These are phyloP conservation scores for Paralagenidium karlingii DNA, from an alignment of 352 stramenopile species.

Conservation along the genomic window DNA sequence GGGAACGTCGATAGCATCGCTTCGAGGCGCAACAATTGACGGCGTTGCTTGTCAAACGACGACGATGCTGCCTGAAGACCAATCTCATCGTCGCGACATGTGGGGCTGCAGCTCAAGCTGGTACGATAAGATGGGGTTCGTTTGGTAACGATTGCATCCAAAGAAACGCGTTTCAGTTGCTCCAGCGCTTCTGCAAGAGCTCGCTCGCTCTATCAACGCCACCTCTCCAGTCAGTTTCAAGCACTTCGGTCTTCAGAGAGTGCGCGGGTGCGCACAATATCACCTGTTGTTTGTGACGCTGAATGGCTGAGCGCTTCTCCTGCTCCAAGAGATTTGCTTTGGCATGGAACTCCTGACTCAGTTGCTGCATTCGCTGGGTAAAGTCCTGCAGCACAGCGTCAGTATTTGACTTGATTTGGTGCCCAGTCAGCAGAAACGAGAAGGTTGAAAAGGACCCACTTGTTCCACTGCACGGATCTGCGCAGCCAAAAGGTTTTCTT, in stretches of 20 bases:
- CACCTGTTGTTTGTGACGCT: constrained; percentile 23
- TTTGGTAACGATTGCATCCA: background rate
- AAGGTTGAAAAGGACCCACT: constrained; percentile 18
- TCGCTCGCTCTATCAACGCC: background rate
- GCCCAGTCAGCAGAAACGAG: background rate
- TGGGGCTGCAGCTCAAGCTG: constrained; percentile 1
- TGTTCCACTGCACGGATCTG: constrained; percentile 24
- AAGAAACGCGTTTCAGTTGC: background rate
- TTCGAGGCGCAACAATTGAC: constrained; percentile 39
- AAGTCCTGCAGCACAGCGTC: constrained; percentile 17
- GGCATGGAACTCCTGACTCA: constrained; percentile 45
- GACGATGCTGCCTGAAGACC: constrained; percentile 3
- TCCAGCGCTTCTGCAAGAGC: background rate
- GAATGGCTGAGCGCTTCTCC: constrained; percentile 30
- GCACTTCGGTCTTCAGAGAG: constrained; percentile 11
- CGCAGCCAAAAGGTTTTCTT: constrained; percentile 8
- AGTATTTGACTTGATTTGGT: background rate
- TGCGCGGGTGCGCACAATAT: constrained; percentile 16
- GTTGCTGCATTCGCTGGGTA: constrained; percentile 32
- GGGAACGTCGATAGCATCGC: constrained; percentile 38
- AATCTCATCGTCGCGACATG: too few relatives aligned
- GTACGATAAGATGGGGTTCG: background rate
- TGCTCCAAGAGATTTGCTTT: constrained; percentile 39
- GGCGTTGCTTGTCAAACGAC: constrained; percentile 29
- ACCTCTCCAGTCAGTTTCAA: background rate